Evolutionary conservation across 1,284 basidiomycete species (phyloP), one percentile per base, ranked within the genome.

Genomic region (Caloboletus firmus): DNA sequence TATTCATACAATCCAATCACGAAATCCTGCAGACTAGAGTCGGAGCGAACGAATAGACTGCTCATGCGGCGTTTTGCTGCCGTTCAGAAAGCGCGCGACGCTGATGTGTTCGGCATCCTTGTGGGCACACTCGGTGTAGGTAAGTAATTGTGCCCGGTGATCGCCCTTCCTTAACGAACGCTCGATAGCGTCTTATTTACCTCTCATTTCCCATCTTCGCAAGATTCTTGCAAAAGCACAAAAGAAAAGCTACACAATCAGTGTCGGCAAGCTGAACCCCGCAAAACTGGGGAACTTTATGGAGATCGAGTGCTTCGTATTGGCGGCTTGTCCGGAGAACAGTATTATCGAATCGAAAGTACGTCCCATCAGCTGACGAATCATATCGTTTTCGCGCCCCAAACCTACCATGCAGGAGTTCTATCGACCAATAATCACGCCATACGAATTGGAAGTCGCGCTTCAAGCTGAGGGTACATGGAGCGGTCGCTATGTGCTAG

Each of bases 281-380:
- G 85, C 95, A 17, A 99, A 99, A 67, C 78, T 99, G 32, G 96
- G 89, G 12, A 99, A 99, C 69, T 98, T 98, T 70, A 82, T 93
- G 64, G 95, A 98, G 70, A 89, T 99, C 48, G 96, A 98, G 67
- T 95, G 94, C 65, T 99, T 95, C 65, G 89, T 99, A 6, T 79
- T 98, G 54, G 89, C 98, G 1, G 95, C 95, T 1, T 99, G 96
- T 72, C 89, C 89, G 0, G 96, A 99, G 69, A 96, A 96, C 63
- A 93, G 91, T 47, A 71, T 98, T 36, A 82, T 97, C 17, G 93
- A 97, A 46, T 80, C 89, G 0, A 92, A 89, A 75, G 90, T 87
- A 42, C 6, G 61, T 54, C 13, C 15, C 9, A n/a, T 45, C 39
- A 22, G 24, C 62, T 44, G 15, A 36, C 13, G 22, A 17, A 7